These are phyloP conservation scores for Verticillium klebahnii DNA, from an alignment of 2,329 filamentous ascomycete species.

Conservation along the genomic window DNA sequence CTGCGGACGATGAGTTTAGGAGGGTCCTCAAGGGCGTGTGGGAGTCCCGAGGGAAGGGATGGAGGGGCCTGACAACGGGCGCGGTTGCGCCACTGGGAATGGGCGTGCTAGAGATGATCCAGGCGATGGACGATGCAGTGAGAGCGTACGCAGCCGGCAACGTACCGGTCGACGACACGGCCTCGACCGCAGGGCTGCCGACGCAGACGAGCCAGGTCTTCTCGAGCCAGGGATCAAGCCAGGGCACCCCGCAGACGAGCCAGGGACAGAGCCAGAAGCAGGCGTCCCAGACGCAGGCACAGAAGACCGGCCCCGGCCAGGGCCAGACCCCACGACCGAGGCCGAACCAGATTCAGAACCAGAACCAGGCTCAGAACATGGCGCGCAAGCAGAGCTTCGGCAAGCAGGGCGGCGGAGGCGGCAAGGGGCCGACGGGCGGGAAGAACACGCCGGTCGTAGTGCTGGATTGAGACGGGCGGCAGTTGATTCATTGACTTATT, in stretches of 20 bases:
- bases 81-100: conserved; percentile 37
- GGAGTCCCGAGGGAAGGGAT: conserved; percentile 36
- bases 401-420: not conserved
- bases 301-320: not conserved
- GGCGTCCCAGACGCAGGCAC: not conserved
- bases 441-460: not conserved
- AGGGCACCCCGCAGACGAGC: conserved; percentile 8
- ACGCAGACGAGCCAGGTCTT: conserved; percentile 12
- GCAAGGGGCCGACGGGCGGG: not conserved
- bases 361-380: not conserved
- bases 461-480: not conserved
- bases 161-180: conserved; percentile 5
- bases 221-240: conserved; percentile 10
- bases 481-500: not conserved
- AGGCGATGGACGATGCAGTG: conserved; percentile 42
- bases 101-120: conserved; percentile 42
- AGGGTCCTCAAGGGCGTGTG: conserved; percentile 39
- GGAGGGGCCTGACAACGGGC: conserved; percentile 42
- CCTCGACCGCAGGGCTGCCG: conserved; percentile 4
- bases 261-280: conserved; percentile 4
- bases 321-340: not conserved
- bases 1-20: conserved; percentile 28
- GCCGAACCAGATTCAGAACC: conserved; percentile 5
- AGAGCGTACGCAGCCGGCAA: conserved; percentile 25
- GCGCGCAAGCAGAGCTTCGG: not conserved